Conservation (phyloP, 352 stramenopile genomes). For the Phytophthora ohioensis region DNA sequence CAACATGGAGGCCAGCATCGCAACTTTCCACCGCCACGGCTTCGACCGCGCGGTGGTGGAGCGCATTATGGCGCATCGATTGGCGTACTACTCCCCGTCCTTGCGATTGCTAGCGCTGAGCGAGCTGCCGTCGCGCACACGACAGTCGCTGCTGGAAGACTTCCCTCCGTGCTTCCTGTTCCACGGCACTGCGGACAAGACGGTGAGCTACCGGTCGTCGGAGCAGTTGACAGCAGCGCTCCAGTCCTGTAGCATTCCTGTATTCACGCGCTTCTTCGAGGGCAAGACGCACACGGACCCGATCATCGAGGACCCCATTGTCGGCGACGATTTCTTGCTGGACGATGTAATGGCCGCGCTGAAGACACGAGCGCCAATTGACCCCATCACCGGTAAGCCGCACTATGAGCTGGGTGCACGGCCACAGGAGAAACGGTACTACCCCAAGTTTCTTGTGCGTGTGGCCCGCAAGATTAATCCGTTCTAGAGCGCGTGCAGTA, state of each 20-base stretch:
- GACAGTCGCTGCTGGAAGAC: conserved; percentile 36
- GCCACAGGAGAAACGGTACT: conserved; percentile 53
- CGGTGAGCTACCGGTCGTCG: conserved; percentile 64
- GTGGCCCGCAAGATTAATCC: conserved; percentile 65
- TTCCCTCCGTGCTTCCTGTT: conserved; percentile 71
- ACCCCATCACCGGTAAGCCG: conserved; percentile 41
- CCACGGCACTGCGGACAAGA: conserved; percentile 74
- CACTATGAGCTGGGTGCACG: conserved; percentile 44
- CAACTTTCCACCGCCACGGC: conserved; percentile 85
- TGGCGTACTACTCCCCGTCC: conserved; percentile 66
- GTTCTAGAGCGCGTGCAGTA: conserved; percentile 51
- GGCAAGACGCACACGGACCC: conserved; percentile 93
- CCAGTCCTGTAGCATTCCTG: conserved; percentile 47
- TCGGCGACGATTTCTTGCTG: conserved; percentile 70
- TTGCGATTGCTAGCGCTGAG: conserved; percentile 55
- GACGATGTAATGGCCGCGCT: conserved; percentile 64
- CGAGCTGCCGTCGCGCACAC: conserved; percentile 40
- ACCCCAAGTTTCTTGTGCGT: conserved; percentile 58
- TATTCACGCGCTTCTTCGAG: conserved; percentile 77
- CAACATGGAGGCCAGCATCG: conserved; percentile 82
- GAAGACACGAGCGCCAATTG: conserved; percentile 48
- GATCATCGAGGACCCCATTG: conserved; percentile 90
- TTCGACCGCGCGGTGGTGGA: conserved; percentile 81
- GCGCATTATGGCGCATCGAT: conserved; percentile 83
- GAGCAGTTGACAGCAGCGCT: conserved; percentile 65